These are phyloP conservation scores for Globisporangium irregulare DNA, from an alignment of 352 stramenopile genomes.

Conservation along the genomic window DNA sequence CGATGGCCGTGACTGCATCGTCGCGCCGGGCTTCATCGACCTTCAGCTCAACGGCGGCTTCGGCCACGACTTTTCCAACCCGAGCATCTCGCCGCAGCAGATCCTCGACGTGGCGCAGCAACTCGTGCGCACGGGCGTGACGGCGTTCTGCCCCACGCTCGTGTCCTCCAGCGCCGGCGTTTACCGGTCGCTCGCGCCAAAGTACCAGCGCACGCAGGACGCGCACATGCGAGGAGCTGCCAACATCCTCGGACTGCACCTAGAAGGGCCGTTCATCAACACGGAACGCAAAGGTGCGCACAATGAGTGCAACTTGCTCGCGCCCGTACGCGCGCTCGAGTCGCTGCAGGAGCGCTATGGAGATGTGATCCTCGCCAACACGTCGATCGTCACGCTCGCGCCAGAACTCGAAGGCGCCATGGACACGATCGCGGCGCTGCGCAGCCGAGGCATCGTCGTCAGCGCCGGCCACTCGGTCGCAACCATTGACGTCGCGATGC, in stretches of 20 bases:
- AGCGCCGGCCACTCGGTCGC: constrained; percentile 80
- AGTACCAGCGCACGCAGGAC: constrained; percentile 39
- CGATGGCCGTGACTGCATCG: constrained; percentile 68
- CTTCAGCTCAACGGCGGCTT: constrained; percentile 89
- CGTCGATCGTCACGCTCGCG: constrained; percentile 85
- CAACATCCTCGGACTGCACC: constrained; percentile 82
- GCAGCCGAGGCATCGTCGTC: constrained; percentile 37
- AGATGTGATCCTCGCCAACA: constrained; percentile 34
- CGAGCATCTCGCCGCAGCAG: constrained; percentile 33
- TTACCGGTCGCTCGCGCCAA: constrained; percentile 57
- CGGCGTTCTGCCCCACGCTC: constrained; percentile 87
- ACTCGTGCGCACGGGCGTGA: constrained; percentile 73
- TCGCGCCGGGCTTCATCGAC: constrained; percentile 87
- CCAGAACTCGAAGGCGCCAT: constrained; percentile 78
- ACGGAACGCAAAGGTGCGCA: constrained; percentile 77
- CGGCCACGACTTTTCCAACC: constrained; percentile 83
- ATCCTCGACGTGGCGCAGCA: constrained; percentile 45
- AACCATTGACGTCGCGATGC: constrained; percentile 61
- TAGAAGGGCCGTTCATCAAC: constrained; percentile 91
- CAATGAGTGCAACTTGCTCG: constrained; percentile 49
- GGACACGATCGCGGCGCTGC: constrained; percentile 18
- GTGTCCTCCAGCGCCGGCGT: constrained; percentile 66
- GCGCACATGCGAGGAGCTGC: constrained; percentile 32
- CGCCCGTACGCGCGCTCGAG: constrained; percentile 34
- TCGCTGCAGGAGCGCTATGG: constrained; percentile 58